These are phyloP conservation scores for Phytopythium cucurbitacearum DNA, from an alignment of 352 stramenopile species.

Conservation along the genomic window DNA sequence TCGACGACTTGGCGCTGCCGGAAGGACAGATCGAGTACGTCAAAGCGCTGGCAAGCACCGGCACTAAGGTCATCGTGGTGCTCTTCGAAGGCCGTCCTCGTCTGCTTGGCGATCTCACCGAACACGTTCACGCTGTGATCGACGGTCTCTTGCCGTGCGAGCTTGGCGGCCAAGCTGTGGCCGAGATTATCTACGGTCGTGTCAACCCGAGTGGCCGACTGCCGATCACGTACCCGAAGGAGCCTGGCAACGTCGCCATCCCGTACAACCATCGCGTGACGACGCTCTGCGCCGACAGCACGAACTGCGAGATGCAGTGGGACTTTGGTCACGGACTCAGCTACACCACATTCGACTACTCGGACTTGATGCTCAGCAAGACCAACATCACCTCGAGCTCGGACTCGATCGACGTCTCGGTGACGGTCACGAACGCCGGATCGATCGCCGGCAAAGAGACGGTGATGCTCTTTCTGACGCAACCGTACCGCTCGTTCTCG, in stretches of 20 bases:
- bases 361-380: slow-evolving; percentile 17
- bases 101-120: slow-evolving; percentile 49
- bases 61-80: slow-evolving; percentile 72
- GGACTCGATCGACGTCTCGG: slow-evolving; percentile 20
- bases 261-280: slow-evolving; percentile 68
- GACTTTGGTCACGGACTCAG: slow-evolving; percentile 44
- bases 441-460: slow-evolving; percentile 31
- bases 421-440: slow-evolving; percentile 70
- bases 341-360: slow-evolving; percentile 52
- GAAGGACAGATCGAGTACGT: slow-evolving; percentile 66
- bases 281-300: slow-evolving; percentile 22
- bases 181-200: slow-evolving; percentile 72
- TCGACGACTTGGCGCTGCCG: slow-evolving; percentile 58
- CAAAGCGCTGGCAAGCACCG: slow-evolving; percentile 37
- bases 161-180: slow-evolving; percentile 70
- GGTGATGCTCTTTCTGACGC: slow-evolving; percentile 59
- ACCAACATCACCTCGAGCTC: slow-evolving; percentile 3
- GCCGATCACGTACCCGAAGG: slow-evolving; percentile 77
- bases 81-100: slow-evolving; percentile 71
- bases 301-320: slow-evolving; percentile 25
- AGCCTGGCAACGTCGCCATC: slow-evolving; percentile 46
- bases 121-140: slow-evolving; percentile 60
- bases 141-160: slow-evolving; percentile 70
- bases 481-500: slow-evolving; percentile 47
- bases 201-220: slow-evolving; percentile 78